Evolutionary conservation across 306 rosid species (phyloP).

Genomic region (Hippophae tibetana): DNA sequence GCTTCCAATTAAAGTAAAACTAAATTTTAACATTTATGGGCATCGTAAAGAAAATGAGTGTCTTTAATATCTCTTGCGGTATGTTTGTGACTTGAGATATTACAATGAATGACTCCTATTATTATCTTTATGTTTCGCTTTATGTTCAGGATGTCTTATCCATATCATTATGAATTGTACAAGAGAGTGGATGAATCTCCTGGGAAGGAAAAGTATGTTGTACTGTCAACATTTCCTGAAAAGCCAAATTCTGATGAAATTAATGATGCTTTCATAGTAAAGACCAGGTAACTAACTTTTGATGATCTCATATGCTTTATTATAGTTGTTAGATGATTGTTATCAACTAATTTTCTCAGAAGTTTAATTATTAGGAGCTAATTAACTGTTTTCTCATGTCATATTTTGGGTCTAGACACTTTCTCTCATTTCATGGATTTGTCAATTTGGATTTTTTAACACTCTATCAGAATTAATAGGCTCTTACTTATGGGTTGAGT

Average conservation of each 20-base stretch:
- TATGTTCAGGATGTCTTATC: conserved; percentile 49
- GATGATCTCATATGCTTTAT: too few species aligned
- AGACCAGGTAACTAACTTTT: conserved; percentile 37
- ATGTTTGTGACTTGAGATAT: not conserved
- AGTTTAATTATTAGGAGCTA: too few species aligned
- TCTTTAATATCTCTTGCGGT: conserved; percentile 4
- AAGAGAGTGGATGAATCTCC: conserved; percentile 70
- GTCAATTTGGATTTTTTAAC: not conserved
- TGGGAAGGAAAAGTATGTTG: conserved; percentile 61
- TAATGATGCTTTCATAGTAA: conserved; percentile 64
- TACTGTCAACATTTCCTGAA: conserved; percentile 46
- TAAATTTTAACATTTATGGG: not conserved
- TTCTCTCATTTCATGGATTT: too few species aligned
- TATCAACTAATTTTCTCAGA: too few species aligned
- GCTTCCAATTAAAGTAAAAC: not conserved
- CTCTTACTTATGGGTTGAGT: too few species aligned
- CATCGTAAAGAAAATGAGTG: not conserved
- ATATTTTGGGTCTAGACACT: too few species aligned
- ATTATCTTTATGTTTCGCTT: not conserved
- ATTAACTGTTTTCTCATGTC: too few species aligned
- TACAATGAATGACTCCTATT: not conserved
- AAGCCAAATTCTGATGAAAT: conserved; percentile 64
- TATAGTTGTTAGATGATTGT: too few species aligned
- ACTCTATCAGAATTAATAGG: not conserved
- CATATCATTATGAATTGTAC: conserved; percentile 61